Base-by-base conservation (phyloP, 73 alveolate species). In the Paramecium sonneborni region DNA sequence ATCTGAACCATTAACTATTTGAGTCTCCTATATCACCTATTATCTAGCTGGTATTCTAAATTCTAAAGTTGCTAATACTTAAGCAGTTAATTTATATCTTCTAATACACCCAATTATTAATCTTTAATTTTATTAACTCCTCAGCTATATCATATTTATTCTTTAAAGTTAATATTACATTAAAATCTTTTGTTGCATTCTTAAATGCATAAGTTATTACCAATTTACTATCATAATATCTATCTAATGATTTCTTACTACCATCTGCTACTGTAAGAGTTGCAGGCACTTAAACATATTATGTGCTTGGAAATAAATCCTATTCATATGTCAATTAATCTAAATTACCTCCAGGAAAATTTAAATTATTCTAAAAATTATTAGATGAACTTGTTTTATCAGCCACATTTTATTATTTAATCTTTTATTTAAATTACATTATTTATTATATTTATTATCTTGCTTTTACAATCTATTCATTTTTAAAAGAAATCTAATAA, bases 1-100 rank as follows among this genome's bases (percentile, higher is more conserved):
- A 43, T 97, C 98, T 34, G 99, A 94, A 92, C 96, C 96, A 94
- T 98, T 98, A 57, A 97, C 98, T 30, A 98, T 98, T 24, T 99
- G 99, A 69, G 97, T 97, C 57, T 98, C 99, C 87, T 98, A 97
- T 11, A 96, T 95, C 43, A 97, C 98, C 6, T 92, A 85, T 35
- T 98, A 97, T 93, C 99, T 93, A 1, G 98, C 98, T 26, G 99
- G 99, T 34, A 98, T 98, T 85, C 95, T 96, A 95, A 98, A 96
- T 85, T 98, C 99, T 21, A 98, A 89, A 39, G 96, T 94, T 6
- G 99, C 99, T 57, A 96, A 97, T 11, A 98, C 99, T 88, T 96
- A 95, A 35, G 97, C 98, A 68, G 92, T 94, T 89, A 96, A 93
- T 86, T 96, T 98, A 92, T 96, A 97, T 12, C 98, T 96, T 85